A percentile compares a stretch with the other conserved stretches of the same genome.
Evolutionary conservation across 352 stramenopile genomes (phyloP).

Genomic region (Pythium brachiatum): DNA sequence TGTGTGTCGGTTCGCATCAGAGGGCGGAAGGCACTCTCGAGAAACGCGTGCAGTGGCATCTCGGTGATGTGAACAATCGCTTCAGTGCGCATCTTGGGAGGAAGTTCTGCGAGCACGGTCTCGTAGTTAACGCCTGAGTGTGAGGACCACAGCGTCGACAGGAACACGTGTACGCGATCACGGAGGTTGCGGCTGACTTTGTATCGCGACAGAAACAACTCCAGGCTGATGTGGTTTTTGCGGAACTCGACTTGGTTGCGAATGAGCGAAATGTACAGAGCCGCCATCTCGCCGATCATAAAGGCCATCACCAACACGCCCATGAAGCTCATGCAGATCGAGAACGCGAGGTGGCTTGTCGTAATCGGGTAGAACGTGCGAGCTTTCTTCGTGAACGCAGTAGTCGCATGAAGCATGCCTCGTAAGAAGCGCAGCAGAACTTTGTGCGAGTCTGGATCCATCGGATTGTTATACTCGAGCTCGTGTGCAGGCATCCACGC

Average conservation of each 20-base stretch:
- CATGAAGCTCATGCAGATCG: conserved; percentile 51
- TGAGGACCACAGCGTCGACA: conserved; percentile 56
- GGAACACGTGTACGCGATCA: conserved; percentile 44
- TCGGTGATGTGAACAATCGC: conserved; percentile 48
- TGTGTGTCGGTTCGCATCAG: conserved; percentile 24
- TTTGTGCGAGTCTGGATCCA: conserved; percentile 12
- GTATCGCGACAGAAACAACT: conserved; percentile 48
- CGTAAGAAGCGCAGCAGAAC: conserved; percentile 38
- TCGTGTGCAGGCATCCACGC: conserved; percentile 19
- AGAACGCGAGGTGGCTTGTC: conserved; percentile 39
- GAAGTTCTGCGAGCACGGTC: conserved; percentile 43
- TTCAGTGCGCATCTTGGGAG: conserved; percentile 39
- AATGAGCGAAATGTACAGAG: conserved; percentile 67
- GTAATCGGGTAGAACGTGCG: conserved; percentile 30
- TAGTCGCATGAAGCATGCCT: conserved; percentile 50
- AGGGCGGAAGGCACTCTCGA: conserved; percentile 30
- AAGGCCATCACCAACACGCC: conserved; percentile 59
- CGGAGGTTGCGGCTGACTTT: conserved; percentile 41
- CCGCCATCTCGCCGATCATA: conserved; percentile 69
- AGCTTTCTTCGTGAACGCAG: conserved; percentile 61
- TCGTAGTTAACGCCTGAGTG: conserved; percentile 56
- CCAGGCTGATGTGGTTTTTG: conserved; percentile 57
- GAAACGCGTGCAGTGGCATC: conserved; percentile 32
- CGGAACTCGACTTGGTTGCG: conserved; percentile 61
- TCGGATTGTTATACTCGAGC: conserved; percentile 13